Conservation (phyloP, 2,329 filamentous ascomycete species). For the Fusarium protoensiforme region DNA sequence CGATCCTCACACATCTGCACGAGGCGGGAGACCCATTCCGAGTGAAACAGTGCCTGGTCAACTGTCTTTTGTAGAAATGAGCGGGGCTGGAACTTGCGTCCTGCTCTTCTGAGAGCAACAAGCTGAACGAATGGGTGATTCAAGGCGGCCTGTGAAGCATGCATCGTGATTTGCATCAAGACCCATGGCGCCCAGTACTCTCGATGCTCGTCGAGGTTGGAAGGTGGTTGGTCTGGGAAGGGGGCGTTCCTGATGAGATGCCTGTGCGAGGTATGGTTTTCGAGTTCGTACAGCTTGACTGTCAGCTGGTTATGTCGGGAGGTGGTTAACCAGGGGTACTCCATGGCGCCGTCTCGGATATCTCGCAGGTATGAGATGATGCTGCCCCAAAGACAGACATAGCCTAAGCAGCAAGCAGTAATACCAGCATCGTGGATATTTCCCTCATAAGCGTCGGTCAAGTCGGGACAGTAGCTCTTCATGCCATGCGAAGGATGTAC, state of each 20-base stretch:
- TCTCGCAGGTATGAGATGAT: constrained; percentile 33
- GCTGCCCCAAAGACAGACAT: constrained; percentile 27
- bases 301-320: constrained; percentile 33
- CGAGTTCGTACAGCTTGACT: constrained; percentile 35
- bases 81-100: constrained; percentile 26
- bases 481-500: not conserved
- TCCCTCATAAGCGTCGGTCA: constrained; percentile 35
- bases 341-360: constrained; percentile 27
- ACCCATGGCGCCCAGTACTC: constrained; percentile 40
- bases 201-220: constrained; percentile 14
- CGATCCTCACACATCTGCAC: constrained; percentile 37
- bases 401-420: constrained; percentile 1
- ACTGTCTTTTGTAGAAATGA: constrained; percentile 40
- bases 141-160: constrained; percentile 29
- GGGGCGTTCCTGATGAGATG: constrained; percentile 37
- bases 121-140: constrained; percentile 42
- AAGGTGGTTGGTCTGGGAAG: constrained; percentile 27
- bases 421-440: constrained; percentile 19
- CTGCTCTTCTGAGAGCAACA: constrained; percentile 29
- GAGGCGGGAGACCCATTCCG: constrained; percentile 36
- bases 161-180: constrained; percentile 35
- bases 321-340: constrained; percentile 35
- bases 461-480: constrained; percentile 35
- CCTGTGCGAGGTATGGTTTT: constrained; percentile 21
- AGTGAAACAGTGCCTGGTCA: constrained; percentile 38